Evolutionary conservation across 768 basidiomycete species (phyloP), one percentile per base, ranked within the genome.

Genomic region (Leccinum truebloodii): DNA sequence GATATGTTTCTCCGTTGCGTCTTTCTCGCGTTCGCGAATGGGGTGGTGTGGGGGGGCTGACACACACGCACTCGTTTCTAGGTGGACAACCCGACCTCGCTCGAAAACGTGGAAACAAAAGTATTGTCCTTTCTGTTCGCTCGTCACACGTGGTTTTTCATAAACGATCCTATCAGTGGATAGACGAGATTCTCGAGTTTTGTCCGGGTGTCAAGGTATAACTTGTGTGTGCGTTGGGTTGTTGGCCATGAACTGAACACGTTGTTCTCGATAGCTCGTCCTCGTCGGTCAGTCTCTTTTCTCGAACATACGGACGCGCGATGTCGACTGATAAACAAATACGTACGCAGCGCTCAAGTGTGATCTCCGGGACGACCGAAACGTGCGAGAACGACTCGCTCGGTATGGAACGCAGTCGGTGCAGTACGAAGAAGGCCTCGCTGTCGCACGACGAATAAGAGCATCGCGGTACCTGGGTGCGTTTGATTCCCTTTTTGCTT

Each of bases 51-150:
- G 10, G 10, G 20, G 20, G n/a, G 20, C n/a, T 46, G 18, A 51
- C 44, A 3, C 18, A 6, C 24, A 9, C n/a, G 3, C 26, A 26
- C 24, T 26, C 24, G 51, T 30, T n/a, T 32, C 4, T 8, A 92
- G 90, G 89, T 96, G 34, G 96, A 98, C 72, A 95, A 94, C 65
- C 96, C 95, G 9, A 84, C 85, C n/a, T 97, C 95, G 30, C 76
- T 98, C 63, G 96, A 97, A 68, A 98, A 98, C 68, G 87, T 97
- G n/a, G 94, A 96, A 71, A 81, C 86, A 22, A 98, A 96, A 82
- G 94, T 91, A 64, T 30, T 30, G 1, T 8, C 32, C 39, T 54
- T 46, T 22, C 12, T 20, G 7, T 24, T 46, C 13, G n/a, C 57
- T 1, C 51, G 30, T 55, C 30, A 14, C 41, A 3, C 55, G 20